These are phyloP conservation scores for Spatholobus suberectus DNA, from an alignment of 306 rosid genomes.

Conservation along the genomic window DNA sequence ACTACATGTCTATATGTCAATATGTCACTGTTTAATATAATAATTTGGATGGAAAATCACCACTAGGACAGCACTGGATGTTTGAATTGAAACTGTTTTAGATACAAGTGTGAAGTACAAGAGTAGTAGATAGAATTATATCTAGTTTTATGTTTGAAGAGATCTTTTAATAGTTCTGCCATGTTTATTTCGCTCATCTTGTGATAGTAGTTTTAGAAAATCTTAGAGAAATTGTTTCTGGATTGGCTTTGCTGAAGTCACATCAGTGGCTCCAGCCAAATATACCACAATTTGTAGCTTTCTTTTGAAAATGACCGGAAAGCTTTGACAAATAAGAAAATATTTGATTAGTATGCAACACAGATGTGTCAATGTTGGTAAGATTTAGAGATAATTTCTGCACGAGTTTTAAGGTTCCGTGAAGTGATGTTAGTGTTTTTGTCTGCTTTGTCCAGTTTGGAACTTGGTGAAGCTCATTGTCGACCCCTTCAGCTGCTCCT, in stretches of 20 bases:
- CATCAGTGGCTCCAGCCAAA: neutral
- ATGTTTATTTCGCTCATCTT: slow-evolving; percentile 8
- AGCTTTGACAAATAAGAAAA: slow-evolving; percentile 12
- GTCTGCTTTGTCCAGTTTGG: slow-evolving; percentile 71
- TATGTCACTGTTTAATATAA: neutral
- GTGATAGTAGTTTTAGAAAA: slow-evolving; percentile 17
- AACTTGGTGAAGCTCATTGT: slow-evolving; percentile 66
- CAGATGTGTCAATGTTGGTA: slow-evolving; percentile 23
- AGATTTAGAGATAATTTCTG: slow-evolving; percentile 10
- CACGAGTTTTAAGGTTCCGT: slow-evolving; percentile 34
- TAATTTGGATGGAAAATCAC: neutral
- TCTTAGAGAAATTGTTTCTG: slow-evolving; percentile 1
- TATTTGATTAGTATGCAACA: slow-evolving; percentile 15
- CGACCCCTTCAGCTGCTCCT: slow-evolving; percentile 77
- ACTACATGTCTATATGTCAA: no score
- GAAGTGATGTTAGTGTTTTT: slow-evolving; percentile 39
- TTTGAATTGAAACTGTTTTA: neutral
- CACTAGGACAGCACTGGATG: neutral
- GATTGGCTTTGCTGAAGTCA: slow-evolving; percentile 15
- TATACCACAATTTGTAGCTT: slow-evolving; percentile 20
- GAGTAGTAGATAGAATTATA: slow-evolving; percentile 2
- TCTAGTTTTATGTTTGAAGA: slow-evolving; percentile 10
- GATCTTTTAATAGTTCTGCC: neutral
- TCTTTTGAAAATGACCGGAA: slow-evolving; percentile 9
- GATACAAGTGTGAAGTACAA: slow-evolving; percentile 6